Evolutionary conservation across 2,329 filamentous ascomycete genomes (phyloP).

Genomic region (Parastagonospora nodorum): DNA sequence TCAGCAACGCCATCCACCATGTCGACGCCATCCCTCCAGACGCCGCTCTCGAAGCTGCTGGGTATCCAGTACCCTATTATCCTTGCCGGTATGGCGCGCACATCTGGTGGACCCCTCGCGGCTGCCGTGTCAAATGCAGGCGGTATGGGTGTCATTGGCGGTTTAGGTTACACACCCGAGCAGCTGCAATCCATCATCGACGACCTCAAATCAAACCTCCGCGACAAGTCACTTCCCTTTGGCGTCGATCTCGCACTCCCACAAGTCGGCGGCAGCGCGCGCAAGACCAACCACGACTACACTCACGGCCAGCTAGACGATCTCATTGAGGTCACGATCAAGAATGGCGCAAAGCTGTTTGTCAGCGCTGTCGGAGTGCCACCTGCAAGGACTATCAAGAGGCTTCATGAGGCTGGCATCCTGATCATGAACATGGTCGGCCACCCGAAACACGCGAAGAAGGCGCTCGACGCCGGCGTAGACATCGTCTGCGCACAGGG

Average conservation of each 20-base stretch:
- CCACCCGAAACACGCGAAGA: conserved; percentile 86
- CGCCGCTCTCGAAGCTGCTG: conserved; percentile 62
- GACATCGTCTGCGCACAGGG: conserved; percentile 93
- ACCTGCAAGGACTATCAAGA: conserved; percentile 71
- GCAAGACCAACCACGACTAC: conserved; percentile 95
- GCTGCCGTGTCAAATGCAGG: conserved; percentile 73
- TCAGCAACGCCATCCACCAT: conserved; percentile 23
- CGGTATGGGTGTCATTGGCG: conserved; percentile 68
- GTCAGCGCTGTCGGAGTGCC: conserved; percentile 89
- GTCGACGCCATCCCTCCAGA: conserved; percentile 41
- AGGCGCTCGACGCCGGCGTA: conserved; percentile 83
- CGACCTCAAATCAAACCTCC: conserved; percentile 79
- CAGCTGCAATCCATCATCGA: conserved; percentile 81
- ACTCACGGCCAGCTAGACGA: conserved; percentile 87
- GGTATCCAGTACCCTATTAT: conserved; percentile 87
- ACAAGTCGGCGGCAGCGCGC: conserved; percentile 80
- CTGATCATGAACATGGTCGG: conserved; percentile 98
- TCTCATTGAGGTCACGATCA: conserved; percentile 83
- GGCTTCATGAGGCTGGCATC: conserved; percentile 78
- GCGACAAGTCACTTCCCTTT: conserved; percentile 73
- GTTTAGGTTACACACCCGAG: conserved; percentile 58
- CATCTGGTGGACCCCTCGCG: conserved; percentile 52
- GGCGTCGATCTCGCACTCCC: conserved; percentile 91
- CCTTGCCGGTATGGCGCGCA: conserved; percentile 91
- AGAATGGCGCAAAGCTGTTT: conserved; percentile 82